Evolutionary conservation across 2,329 filamentous ascomycete genomes (phyloP), one percentile per base, ranked within the genome.

Genomic region (Dichotomopilus funicola): DNA sequence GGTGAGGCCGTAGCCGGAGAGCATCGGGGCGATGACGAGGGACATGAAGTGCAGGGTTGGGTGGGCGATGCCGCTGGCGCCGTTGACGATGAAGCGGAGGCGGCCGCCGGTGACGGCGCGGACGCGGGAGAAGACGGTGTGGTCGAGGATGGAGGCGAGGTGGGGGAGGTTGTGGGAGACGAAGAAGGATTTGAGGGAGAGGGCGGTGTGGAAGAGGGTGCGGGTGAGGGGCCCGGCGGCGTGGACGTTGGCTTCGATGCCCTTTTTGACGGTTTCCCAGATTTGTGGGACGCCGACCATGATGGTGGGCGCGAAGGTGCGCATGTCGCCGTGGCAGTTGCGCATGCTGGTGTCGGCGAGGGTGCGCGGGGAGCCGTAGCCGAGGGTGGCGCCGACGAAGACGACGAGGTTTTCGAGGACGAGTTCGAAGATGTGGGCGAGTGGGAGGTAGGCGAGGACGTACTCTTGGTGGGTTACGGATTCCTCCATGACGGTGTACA

Each of bases 241-340:
- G 67, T 88, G 86, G 58, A 97, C 85, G 72, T 91, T 90, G 65
- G 77, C 74, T 61, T 92, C 77, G 65, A 99, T 88, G 53, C 94
- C 94, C 78, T 99, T 99, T 78, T 91, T 92, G 66, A 99, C 87
- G 1, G 89, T 91, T 74, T 99, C 94, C 91, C 92, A 99, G 36
- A 99, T 87, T 56, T 95, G 91, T 1, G 94, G 94, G 3, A 99
- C 94, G 70, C 94, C 94, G 41, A 96, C 88, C 69, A 99, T 81
- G 68, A 96, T 81, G 1, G 91, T 95, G 1, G 94, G 94, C 64
- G 81, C 82, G 69, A 97, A 87, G 67, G 96, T 91, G 58, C 88
- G 87, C 73, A 99, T 96, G 65, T 99, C 94, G 64, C 94, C 92
- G 63, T 86, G 83, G 75, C 89, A 96, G 72, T 97, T 94, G 62